Evolutionary conservation across 2,329 filamentous ascomycete genomes (phyloP), one percentile per base, ranked within the genome.

Genomic region (Periconia sp.): DNA sequence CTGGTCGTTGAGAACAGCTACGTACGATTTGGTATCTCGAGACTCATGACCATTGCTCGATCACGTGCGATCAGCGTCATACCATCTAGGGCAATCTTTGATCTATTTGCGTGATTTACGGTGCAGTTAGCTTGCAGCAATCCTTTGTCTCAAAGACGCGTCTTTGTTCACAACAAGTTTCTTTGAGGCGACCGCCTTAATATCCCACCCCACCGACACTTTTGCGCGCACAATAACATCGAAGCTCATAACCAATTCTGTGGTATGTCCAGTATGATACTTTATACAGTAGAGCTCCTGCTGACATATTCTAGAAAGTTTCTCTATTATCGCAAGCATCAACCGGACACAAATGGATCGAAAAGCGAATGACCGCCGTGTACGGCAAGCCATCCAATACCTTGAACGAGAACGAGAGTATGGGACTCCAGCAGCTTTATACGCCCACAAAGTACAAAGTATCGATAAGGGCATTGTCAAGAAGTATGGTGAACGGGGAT

Each of bases 331-430:
- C n/a, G n/a, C n/a, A n/a, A n/a, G n/a, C n/a, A n/a, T n/a, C n/a
- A n/a, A n/a, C n/a, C n/a, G n/a, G n/a, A n/a, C n/a, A n/a, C 10
- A 22, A 16, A 23, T 21, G 3, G 25, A 24, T 13, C 40, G 21
- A 9, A 22, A 46, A 32, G 35, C 28, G 33, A 64, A 60, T 31
- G 40, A 68, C 31, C 43, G 35, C 11, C 54, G 55, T 24, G 52
- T 68, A 9, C 46, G 42, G 15, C 54, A 62, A 48, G 61, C 63
- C 3, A 57, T 67, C 34, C 48, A 45, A 17, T 68, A 68, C 41
- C 33, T 68, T 25, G 31, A 40, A 13, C 25, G 43, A 12, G 53
- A 63, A 37, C 58, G 61, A 19, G 51, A 51, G 4, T 24, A 43
- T 2, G 63, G 66, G n/a, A n/a, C n/a, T 34, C 46, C 55, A 5